Evolutionary conservation across 805 yeast genomes (phyloP).

Genomic region (Ogataea methylovora): DNA sequence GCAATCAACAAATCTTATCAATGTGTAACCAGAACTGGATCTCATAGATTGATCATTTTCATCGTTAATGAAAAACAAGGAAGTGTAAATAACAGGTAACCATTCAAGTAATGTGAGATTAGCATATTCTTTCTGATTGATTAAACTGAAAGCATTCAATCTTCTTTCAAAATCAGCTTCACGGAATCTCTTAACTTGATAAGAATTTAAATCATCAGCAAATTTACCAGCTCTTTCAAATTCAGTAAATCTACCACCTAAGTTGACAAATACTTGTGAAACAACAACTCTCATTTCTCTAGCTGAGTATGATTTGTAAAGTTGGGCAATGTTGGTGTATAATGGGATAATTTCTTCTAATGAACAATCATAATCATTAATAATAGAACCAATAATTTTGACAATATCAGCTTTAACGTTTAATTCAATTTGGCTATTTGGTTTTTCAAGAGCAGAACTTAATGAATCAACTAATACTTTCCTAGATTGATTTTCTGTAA

Average conservation of each 20-base stretch:
- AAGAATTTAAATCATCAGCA: constrained; percentile 65
- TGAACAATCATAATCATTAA: constrained; percentile 45
- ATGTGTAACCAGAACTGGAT: constrained; percentile 60
- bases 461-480: constrained; percentile 48
- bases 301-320: constrained; percentile 54
- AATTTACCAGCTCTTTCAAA: constrained; percentile 40
- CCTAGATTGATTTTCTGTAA: constrained; percentile 48
- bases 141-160: constrained; percentile 53
- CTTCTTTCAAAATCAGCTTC: constrained; percentile 78
- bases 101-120: constrained; percentile 52
- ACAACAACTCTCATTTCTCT: constrained; percentile 55
- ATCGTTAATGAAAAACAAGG: constrained; percentile 67
- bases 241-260: constrained; percentile 45
- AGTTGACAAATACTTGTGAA: constrained; percentile 47
- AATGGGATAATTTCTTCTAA: constrained; percentile 38
- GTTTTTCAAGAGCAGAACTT: constrained; percentile 52
- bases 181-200: constrained; percentile 49
- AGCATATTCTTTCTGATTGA: constrained; percentile 49
- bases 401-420: constrained; percentile 51
- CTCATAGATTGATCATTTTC: constrained; percentile 75
- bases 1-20: constrained; percentile 61
- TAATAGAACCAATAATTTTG: constrained; percentile 46
- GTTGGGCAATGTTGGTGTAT: constrained; percentile 22
- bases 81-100: constrained; percentile 67
- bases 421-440: constrained; percentile 41